These are phyloP conservation scores for Ilyonectria sp. DNA, from an alignment of 2,329 filamentous ascomycete genomes.

Conservation along the genomic window DNA sequence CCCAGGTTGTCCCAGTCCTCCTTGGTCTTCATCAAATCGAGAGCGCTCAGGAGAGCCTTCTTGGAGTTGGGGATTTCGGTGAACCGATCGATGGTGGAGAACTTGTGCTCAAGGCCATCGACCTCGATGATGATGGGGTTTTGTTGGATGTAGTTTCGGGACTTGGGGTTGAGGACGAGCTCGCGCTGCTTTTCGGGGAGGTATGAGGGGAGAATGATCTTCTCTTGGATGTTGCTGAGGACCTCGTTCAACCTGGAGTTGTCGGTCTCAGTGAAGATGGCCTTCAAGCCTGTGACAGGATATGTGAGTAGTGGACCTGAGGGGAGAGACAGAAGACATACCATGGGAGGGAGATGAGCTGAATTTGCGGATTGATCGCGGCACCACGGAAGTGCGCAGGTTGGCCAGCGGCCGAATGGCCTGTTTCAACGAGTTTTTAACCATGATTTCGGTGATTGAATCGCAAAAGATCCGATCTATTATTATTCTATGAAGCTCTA, in stretches of 20 bases:
- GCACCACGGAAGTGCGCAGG: constrained; percentile 32
- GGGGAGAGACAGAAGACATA: constrained; percentile 37
- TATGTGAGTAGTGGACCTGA: constrained; percentile 32
- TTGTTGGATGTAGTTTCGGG: constrained; percentile 63
- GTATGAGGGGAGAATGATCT: constrained; percentile 74
- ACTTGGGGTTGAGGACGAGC: constrained; percentile 65
- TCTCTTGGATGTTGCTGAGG: constrained; percentile 68
- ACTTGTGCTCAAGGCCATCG: constrained; percentile 68
- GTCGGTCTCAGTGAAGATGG: constrained; percentile 66
- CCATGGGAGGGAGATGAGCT: constrained; percentile 50
- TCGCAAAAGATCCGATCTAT: constrained; percentile 12
- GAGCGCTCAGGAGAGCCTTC: constrained; percentile 54
- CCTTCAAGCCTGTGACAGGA: constrained; percentile 49
- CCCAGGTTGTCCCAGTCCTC: constrained; percentile 69
- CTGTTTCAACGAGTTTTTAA: constrained; percentile 43
- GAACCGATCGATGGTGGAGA: constrained; percentile 62
- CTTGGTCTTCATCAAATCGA: constrained; percentile 62
- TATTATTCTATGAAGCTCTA: constrained; percentile 18
- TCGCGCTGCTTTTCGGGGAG: constrained; percentile 68
- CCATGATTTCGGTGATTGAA: constrained; percentile 33
- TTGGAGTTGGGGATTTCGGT: constrained; percentile 61
- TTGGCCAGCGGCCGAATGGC: constrained; percentile 45
- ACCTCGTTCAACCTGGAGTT: constrained; percentile 67
- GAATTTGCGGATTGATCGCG: constrained; percentile 44
- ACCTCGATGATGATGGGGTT: constrained; percentile 73